Evolutionary conservation across 225 moss, liverwort and hornwort species (phyloP), one percentile per base, ranked within the genome.

Genomic region (Sphagnum tenellum): DNA sequence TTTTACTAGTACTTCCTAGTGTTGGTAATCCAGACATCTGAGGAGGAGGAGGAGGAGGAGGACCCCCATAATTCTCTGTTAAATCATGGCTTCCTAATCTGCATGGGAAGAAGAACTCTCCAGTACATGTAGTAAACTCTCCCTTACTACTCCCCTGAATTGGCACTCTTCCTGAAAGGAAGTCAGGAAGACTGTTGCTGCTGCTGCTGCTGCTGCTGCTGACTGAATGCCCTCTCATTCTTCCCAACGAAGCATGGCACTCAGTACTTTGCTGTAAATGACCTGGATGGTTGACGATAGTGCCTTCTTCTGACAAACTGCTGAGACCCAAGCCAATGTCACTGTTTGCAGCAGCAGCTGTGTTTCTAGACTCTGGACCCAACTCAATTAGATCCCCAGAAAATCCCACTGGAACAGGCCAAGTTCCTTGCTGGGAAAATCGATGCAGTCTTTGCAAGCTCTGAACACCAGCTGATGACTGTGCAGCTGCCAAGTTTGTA

Each of bases 281-380:
- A 64, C 80, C 84, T 6, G 84, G 84, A 64, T 84, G 84, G 2
- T 80, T 75, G 29, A 29, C 29, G 1, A 29, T 29, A 29, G 29
- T 1, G 65, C 80, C 80, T 11, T 80, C 80, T 73, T 84, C 84
- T 57, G 87, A 89, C 46, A 88, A 89, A 4, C 86, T 80, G 11
- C 89, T 82, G 4, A 92, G 81, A 64, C 89, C 89, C 68, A 85
- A 75, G 44, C 87, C 85, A 64, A 86, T 63, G 63, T 74, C 73
- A 47, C 61, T 77, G 67, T 87, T 86, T 46, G 67, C 74, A 65
- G 84, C 89, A 29, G 29, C 29, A 29, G 29, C 29, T 65, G 81
- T 77, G 44, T 78, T 78, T 70, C 77, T 75, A n/a, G 77, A 71
- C 13, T 89, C 81, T 57, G 77, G 50, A 56, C 72, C 77, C 51